Conservation (phyloP, 2,329 filamentous ascomycete species). For the Pseudogymnoascus sp. region DNA sequence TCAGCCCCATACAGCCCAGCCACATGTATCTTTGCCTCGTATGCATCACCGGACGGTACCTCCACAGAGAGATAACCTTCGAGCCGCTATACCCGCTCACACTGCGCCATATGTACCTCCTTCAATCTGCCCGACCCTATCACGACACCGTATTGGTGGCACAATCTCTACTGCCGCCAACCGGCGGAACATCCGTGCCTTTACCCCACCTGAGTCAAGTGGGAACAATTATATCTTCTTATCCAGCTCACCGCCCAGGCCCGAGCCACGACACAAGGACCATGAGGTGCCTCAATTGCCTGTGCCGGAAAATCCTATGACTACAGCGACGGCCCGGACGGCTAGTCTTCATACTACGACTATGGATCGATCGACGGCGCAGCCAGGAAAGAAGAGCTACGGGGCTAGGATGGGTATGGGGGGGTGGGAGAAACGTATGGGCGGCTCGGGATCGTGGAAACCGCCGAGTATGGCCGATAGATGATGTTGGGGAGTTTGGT, state of each 20-base stretch:
- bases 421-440: slow-evolving; percentile 1
- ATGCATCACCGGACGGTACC: background rate
- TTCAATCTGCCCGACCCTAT: slow-evolving; percentile 2
- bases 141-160: slow-evolving; percentile 7
- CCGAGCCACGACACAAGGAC: slow-evolving; percentile 13
- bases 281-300: slow-evolving; percentile 9
- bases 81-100: background rate
- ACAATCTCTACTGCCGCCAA: slow-evolving; percentile 16
- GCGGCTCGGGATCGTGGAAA: background rate
- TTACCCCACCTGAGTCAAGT: slow-evolving; percentile 11
- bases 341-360: background rate
- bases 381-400: background rate
- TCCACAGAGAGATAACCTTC: background rate
- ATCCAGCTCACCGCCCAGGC: slow-evolving; percentile 25
- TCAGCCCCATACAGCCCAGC: background rate
- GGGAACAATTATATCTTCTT: slow-evolving; percentile 26
- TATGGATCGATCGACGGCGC: background rate
- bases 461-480: slow-evolving; percentile 4
- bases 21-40: background rate
- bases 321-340: background rate
- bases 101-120: background rate
- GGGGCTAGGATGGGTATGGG: background rate
- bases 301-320: background rate
- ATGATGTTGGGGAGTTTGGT: background rate
- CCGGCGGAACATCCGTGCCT: slow-evolving; percentile 13